Evolutionary conservation across 176 grass and related monocot genomes (phyloP), one percentile per base, ranked within the genome.

Genomic region (Musa itinerans): DNA sequence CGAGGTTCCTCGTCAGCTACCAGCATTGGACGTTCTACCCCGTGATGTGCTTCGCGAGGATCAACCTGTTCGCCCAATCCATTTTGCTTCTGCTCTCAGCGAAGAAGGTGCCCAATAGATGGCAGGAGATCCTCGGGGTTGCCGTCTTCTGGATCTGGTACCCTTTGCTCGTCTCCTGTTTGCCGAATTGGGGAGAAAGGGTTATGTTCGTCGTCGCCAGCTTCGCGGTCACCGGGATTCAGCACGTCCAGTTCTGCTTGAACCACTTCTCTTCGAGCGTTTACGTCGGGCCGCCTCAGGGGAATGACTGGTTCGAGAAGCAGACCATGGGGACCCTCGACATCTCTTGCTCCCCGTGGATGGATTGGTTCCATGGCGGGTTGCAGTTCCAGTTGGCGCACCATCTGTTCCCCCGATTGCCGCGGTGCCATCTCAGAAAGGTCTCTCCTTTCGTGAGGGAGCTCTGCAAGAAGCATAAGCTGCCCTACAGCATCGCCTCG

Each of bases 281-380:
- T 0, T 99, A 99, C 54, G 34, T 91, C 49, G 95, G 95, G 0
- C 69, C 84, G 2, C 95, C 91, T 0, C 80, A 75, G 53, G 90
- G 90, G 19, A 99, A 99, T 6, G 90, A 99, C 83, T 99, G 95
- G 95, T 94, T 99, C 0, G 88, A 99, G 95, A 99, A 91, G 86
- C 95, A 99, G 76, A 99, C 95, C 0, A 84, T 81, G 0, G 95
- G 95, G 25, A 62, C 90, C 0, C 84, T 99, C 0, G 81, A 99
- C 86, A 92, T 99, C 65, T 52, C 68, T 53, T 99, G 95, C 86
- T 16, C 90, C 0, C 90, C 95, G 0, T 99, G 86, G 88, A 94
- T 99, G 95, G 95, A 99, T 76, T 99, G 95, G 95, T 99, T 99
- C 88, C 95, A 99, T 22, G 90, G 95, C 1, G 95, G 95, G 1